Evolutionary conservation across 202 grass and related monocot species (phyloP).

Genomic region (Schoenoplectus tabernaemontani): DNA sequence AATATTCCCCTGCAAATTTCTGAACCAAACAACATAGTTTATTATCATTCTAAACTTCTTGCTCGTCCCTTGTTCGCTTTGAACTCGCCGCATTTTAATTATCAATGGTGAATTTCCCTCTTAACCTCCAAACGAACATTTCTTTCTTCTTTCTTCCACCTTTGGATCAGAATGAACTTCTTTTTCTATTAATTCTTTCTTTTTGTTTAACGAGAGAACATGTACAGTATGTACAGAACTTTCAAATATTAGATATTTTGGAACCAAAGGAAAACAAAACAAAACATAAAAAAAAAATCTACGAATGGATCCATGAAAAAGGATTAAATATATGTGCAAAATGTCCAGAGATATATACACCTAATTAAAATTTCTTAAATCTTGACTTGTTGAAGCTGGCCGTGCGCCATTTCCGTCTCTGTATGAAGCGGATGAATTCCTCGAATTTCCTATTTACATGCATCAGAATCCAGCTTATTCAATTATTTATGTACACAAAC

Average conservation of each 20-base stretch:
- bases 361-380: background rate
- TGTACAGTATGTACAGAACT: background rate
- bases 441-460: background rate
- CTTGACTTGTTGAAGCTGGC: background rate
- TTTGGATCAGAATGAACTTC: background rate
- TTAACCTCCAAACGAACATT: background rate
- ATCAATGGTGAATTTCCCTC: conserved; percentile 8
- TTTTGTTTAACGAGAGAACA: background rate
- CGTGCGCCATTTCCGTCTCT: background rate
- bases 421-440: background rate
- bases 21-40: background rate
- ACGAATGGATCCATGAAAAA: background rate
- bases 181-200: background rate
- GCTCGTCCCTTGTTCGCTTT: too few species aligned
- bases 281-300: background rate
- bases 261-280: background rate
- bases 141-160: background rate
- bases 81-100: background rate
- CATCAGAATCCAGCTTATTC: background rate
- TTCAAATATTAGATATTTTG: background rate
- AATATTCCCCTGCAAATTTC: background rate
- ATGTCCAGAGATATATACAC: background rate
- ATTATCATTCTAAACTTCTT: background rate
- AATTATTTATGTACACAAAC: background rate
- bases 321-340: background rate